A percentile compares a stretch with the other conserved stretches of the same genome.
Conservation (phyloP, 345 rosid species). For the Barbarea vulgaris region DNA sequence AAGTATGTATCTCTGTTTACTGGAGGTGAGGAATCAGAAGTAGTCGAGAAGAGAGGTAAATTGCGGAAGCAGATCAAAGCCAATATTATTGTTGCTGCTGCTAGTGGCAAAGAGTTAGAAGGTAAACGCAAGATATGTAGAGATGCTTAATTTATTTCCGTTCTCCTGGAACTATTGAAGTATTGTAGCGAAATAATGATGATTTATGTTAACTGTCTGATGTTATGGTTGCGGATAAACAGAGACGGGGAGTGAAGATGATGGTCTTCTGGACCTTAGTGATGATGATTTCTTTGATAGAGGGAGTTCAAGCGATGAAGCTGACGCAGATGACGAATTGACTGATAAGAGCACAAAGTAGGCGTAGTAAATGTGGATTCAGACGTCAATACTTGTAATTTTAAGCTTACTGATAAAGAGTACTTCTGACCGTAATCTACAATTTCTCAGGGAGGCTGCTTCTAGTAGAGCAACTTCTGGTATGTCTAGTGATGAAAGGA, state of each 20-base stretch:
- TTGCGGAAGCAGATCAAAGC: constrained; percentile 96
- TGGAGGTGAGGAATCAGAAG: constrained; percentile 72
- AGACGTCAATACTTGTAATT: background rate
- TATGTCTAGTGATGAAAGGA: constrained; percentile 96
- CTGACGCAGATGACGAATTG: constrained; percentile 97
- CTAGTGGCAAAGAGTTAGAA: constrained; percentile 98
- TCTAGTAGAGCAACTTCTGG: constrained; percentile 92
- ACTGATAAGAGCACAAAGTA: constrained; percentile 96
- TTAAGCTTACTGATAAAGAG: background rate
- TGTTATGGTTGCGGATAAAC: constrained; percentile 23
- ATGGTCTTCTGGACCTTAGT: constrained; percentile 88
- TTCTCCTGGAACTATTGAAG: background rate
- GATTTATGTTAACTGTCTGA: background rate
- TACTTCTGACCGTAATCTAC: background rate
- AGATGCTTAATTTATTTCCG: background rate
- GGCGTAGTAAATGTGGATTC: background rate
- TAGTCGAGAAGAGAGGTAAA: constrained; percentile 75
- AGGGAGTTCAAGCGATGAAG: constrained; percentile 98
- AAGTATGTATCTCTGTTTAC: constrained; percentile 88
- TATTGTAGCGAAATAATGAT: constrained; percentile 6
- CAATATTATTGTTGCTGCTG: constrained; percentile 88
- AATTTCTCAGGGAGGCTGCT: constrained; percentile 80
- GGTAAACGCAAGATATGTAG: constrained; percentile 48
- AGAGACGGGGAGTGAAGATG: constrained; percentile 99
- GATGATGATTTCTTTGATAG: constrained; percentile 91